phyloP scores from a whole-genome alignment of 1,139 yeast genomes.

The Zygotorulaspora mrakii region DNA sequence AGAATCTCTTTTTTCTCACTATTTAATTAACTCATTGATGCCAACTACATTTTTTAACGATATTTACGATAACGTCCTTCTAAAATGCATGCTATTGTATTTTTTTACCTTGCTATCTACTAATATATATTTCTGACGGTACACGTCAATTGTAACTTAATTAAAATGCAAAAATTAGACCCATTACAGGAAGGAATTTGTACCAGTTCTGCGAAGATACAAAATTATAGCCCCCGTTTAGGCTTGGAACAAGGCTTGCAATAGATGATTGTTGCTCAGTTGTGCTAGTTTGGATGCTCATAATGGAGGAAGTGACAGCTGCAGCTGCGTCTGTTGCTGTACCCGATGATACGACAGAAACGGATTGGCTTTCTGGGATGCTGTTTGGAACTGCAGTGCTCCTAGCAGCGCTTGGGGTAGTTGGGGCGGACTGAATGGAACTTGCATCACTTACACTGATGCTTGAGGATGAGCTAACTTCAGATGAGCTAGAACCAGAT shows the following conservation, averaged over 20 bases:
- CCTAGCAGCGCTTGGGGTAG: not conserved
- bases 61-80: not conserved
- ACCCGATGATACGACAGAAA: not conserved
- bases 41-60: not conserved
- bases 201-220: not conserved
- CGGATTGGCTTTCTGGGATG: not conserved
- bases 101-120: too few relatives aligned
- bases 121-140: too few relatives aligned
- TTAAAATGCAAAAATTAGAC: not conserved
- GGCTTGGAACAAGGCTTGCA: not conserved
- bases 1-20: slow-evolving; percentile 1
- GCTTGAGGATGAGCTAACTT: not conserved
- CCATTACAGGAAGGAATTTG: not conserved
- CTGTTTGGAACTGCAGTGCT: not conserved
- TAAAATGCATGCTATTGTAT: too few relatives aligned
- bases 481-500: not conserved
- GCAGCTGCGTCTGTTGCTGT: slow-evolving; percentile 10
- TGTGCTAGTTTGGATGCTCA: not conserved
- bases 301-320: slow-evolving; percentile 2
- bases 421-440: not conserved
- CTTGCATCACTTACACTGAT: not conserved
- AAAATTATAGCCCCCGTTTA: not conserved
- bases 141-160: too few relatives aligned
- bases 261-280: not conserved
- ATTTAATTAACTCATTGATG: too few relatives aligned